Percentiles rank a stretch among this genome's conserved stretches.
Evolutionary conservation across 768 basidiomycete species (phyloP).

Genomic region (Kwoniella sp.): DNA sequence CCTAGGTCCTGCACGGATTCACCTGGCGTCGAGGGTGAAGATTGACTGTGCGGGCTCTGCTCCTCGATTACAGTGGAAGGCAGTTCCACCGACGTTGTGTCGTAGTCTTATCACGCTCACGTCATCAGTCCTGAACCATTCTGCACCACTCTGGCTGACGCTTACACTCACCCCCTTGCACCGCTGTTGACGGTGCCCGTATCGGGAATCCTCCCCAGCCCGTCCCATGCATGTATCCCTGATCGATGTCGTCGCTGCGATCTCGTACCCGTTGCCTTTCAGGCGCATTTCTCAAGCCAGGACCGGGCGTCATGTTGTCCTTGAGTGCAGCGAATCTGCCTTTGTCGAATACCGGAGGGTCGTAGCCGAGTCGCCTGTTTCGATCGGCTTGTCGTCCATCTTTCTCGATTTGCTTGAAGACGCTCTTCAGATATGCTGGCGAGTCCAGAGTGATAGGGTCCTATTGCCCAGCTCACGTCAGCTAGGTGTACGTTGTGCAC

Average conservation of each 20-base stretch:
- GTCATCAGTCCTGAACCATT: too few relatives aligned
- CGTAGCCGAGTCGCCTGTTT: neutral
- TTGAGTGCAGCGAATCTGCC: slow-evolving; percentile 6
- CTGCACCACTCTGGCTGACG: too few relatives aligned
- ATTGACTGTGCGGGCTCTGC: too few relatives aligned
- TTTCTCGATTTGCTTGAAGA: slow-evolving; percentile 1
- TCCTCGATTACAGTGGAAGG: too few relatives aligned
- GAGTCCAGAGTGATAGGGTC: slow-evolving; percentile 1
- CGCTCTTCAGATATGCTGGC: neutral
- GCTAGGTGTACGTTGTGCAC: too few relatives aligned
- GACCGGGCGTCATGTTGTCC: slow-evolving; percentile 33
- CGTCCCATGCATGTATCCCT: too few relatives aligned
- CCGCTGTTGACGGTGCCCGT: neutral
- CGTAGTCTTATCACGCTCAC: too few relatives aligned
- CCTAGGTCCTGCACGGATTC: neutral
- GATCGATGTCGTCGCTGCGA: neutral
- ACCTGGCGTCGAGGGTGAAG: too few relatives aligned
- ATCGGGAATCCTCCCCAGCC: slow-evolving; percentile 34
- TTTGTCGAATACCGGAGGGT: neutral
- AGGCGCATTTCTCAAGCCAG: slow-evolving; percentile 32
- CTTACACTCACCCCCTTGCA: neutral
- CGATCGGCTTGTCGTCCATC: slow-evolving; percentile 1
- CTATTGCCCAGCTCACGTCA: slow-evolving; percentile 4
- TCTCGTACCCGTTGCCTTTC: slow-evolving; percentile 4
- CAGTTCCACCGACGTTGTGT: too few relatives aligned